Percentiles rank a stretch among this genome's conserved stretches.
Evolutionary conservation across 129 eudicot genomes (phyloP).

Genomic region (Apium graveolens): DNA sequence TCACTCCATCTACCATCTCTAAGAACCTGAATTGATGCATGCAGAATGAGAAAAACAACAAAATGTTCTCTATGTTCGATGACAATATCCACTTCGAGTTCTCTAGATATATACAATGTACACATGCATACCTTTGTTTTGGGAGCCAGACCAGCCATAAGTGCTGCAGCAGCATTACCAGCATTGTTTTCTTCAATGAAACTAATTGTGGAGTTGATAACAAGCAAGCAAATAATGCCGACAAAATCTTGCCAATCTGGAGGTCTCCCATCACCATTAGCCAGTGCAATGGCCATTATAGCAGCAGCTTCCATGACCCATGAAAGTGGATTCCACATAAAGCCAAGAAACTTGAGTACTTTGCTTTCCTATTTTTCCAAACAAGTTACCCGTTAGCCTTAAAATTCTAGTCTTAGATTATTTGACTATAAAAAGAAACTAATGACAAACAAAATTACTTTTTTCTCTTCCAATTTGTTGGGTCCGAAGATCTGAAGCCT

Average conservation of each 20-base stretch:
- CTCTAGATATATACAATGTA: not conserved
- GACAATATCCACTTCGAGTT: not conserved
- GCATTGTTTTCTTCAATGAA: constrained; percentile 90
- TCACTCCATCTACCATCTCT: constrained; percentile 87
- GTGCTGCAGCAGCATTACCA: constrained; percentile 92
- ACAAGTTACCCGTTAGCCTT: not conserved
- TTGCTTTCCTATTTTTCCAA: constrained; percentile 63
- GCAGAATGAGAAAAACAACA: constrained; percentile 8
- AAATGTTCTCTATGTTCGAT: not conserved
- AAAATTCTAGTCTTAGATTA: not conserved
- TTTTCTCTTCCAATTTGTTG: constrained; percentile 86
- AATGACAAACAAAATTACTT: constrained; percentile 27
- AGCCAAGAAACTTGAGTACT: constrained; percentile 81
- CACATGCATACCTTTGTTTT: constrained; percentile 56
- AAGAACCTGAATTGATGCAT: constrained; percentile 35
- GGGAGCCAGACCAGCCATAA: constrained; percentile 96
- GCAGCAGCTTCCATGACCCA: constrained; percentile 98
- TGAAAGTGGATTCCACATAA: constrained; percentile 93
- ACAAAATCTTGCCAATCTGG: constrained; percentile 96
- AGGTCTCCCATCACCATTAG: constrained; percentile 71
- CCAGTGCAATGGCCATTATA: constrained; percentile 73
- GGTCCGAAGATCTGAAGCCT: constrained; percentile 81
- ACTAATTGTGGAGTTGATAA: constrained; percentile 87
- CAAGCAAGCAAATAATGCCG: constrained; percentile 81
- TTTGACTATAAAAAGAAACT: not conserved